A percentile compares a stretch with the other conserved stretches of the same genome.
phyloP scores from a whole-genome alignment of 2,329 filamentous ascomycete species.

The Microsporum canis region DNA sequence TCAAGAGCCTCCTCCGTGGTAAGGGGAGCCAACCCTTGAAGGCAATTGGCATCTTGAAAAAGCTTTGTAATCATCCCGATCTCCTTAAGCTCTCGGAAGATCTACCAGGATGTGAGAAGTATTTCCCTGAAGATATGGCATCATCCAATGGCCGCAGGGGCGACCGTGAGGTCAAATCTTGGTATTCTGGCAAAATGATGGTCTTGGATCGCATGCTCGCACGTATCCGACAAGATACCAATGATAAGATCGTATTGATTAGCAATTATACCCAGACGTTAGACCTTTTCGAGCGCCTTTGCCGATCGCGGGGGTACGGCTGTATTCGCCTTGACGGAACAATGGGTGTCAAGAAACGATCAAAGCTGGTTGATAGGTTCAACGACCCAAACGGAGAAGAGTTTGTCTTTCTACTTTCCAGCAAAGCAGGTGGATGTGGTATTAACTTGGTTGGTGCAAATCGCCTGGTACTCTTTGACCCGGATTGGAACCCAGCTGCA shows the following conservation, averaged over 20 bases:
- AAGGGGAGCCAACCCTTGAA: conserved; percentile 95
- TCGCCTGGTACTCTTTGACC: conserved; percentile 88
- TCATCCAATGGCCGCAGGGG: conserved; percentile 77
- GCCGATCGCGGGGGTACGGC: conserved; percentile 73
- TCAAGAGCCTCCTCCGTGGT: conserved; percentile 78
- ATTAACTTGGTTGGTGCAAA: conserved; percentile 93
- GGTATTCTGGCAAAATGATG: conserved; percentile 97
- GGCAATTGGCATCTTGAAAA: conserved; percentile 92
- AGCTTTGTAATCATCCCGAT: conserved; percentile 96
- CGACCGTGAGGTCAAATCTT: conserved; percentile 83
- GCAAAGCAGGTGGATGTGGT: conserved; percentile 92
- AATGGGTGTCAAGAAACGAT: conserved; percentile 94
- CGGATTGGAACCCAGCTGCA: conserved; percentile 94
- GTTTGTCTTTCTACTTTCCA: conserved; percentile 91
- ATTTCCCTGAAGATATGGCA: conserved; percentile 76
- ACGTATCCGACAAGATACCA: conserved; percentile 87
- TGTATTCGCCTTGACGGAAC: conserved; percentile 84
- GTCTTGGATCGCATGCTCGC: conserved; percentile 97
- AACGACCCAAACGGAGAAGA: conserved; percentile 84
- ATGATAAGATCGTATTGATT: conserved; percentile 98
- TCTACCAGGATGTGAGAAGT: conserved; percentile 71
- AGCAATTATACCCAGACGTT: conserved; percentile 97
- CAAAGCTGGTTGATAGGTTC: conserved; percentile 95
- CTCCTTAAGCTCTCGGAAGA: conserved; percentile 73
- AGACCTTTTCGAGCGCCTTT: conserved; percentile 86